These are phyloP conservation scores for Candida ortonii DNA, from an alignment of 805 yeast species.

Conservation along the genomic window DNA sequence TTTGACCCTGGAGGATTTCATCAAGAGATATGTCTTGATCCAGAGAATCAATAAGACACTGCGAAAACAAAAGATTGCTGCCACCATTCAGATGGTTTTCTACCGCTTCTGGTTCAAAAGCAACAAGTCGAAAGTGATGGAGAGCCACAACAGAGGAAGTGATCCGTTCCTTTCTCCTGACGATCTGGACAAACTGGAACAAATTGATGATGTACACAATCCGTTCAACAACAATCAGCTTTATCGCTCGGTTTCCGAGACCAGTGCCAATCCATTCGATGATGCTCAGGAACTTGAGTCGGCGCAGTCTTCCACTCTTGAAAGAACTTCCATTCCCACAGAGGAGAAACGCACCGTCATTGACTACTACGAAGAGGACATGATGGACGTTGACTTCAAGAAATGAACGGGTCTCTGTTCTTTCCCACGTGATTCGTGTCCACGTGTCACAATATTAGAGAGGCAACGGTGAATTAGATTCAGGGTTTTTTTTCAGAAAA, in stretches of 20 bases:
- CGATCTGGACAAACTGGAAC: too few relatives aligned
- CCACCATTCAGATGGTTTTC: constrained; percentile 46
- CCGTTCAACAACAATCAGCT: constrained; percentile 22
- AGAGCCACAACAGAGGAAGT: constrained; percentile 3
- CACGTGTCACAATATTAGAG: too few relatives aligned
- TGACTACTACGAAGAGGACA: constrained; percentile 5
- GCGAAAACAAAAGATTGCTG: constrained; percentile 41
- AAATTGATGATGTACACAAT: constrained; percentile 17
- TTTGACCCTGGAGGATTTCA: constrained; percentile 66
- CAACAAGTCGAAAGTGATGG: constrained; percentile 7
- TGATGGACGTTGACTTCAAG: constrained; percentile 11
- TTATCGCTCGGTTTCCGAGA: constrained; percentile 25
- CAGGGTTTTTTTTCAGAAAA: too few relatives aligned
- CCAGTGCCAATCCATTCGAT: constrained; percentile 30
- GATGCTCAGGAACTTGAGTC: constrained; percentile 11
- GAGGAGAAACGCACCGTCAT: background rate
- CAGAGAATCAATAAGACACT: constrained; percentile 53
- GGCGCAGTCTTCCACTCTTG: too few relatives aligned
- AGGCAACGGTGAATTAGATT: too few relatives aligned
- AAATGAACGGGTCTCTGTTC: too few relatives aligned
- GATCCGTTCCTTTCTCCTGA: constrained; percentile 5
- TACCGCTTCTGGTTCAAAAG: constrained; percentile 45
- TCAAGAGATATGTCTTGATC: constrained; percentile 57
- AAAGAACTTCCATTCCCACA: too few relatives aligned
- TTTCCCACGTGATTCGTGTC: too few relatives aligned